These are phyloP conservation scores for Blastocystis sp. DNA, from an alignment of 352 stramenopile species.

Conservation along the genomic window DNA sequence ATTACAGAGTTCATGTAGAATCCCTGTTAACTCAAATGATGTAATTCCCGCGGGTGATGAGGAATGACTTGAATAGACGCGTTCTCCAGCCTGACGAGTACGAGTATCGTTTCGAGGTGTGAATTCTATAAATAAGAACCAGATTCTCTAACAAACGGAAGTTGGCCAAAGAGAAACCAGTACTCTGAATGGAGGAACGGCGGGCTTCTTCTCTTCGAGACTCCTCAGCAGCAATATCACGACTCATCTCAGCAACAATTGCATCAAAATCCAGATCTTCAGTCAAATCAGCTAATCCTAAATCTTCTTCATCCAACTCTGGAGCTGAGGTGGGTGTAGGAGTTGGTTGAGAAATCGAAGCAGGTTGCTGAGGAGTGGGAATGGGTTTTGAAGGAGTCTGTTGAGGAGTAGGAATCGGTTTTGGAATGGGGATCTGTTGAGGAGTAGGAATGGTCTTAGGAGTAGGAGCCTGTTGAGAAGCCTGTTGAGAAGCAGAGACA, in stretches of 20 bases:
- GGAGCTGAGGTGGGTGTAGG: neutral
- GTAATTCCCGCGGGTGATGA: neutral
- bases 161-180: conserved; percentile 1
- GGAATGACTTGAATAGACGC: neutral
- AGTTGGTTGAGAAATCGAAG: neutral
- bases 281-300: neutral
- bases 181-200: neutral
- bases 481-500: neutral
- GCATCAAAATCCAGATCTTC: conserved; percentile 43
- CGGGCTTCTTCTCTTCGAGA: neutral
- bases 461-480: neutral
- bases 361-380: neutral
- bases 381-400: too few species aligned
- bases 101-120: neutral
- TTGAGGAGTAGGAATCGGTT: neutral
- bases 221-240: neutral
- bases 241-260: conserved; percentile 49
- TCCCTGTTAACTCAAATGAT: neutral
- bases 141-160: too few species aligned
- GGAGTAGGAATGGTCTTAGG: neutral
- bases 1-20: neutral
- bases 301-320: neutral
- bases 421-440: neutral
- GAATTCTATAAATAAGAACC: conserved; percentile 26
- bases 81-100: neutral